A percentile compares a stretch with the other conserved stretches of the same genome.
phyloP scores from a whole-genome alignment of 768 basidiomycete genomes.

The Tephrocybe sp. region DNA sequence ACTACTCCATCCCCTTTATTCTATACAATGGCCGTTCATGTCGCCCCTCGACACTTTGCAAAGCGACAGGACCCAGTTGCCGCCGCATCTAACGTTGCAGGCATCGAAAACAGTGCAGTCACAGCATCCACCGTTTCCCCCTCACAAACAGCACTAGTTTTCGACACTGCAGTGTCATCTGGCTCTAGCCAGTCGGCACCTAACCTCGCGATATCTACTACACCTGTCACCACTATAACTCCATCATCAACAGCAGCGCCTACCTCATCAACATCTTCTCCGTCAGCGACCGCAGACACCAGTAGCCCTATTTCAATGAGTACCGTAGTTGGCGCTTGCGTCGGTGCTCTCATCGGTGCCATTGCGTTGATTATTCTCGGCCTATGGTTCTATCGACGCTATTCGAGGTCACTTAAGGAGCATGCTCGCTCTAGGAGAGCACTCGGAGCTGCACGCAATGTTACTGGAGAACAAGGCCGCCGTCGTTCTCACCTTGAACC shows the following conservation, averaged over 20 bases:
- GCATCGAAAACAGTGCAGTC: conserved; percentile 13
- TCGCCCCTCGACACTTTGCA: conserved; percentile 4
- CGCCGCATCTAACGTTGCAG: conserved; percentile 16
- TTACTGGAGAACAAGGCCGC: conserved; percentile 38
- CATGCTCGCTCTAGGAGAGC: conserved; percentile 26
- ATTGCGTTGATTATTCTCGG: conserved; percentile 50
- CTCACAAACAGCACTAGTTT: conserved; percentile 11
- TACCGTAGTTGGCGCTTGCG: conserved; percentile 63
- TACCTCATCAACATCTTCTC: conserved; percentile 13
- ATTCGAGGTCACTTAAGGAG: conserved; percentile 39
- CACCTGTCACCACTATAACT: conserved; percentile 10
- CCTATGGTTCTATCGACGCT: conserved; percentile 56
- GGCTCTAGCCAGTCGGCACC: background rate
- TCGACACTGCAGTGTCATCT: conserved; percentile 12
- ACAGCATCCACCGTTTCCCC: conserved; percentile 7
- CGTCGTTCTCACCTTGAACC: conserved; percentile 47
- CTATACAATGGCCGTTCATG: conserved; percentile 15
- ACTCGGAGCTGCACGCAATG: conserved; percentile 34
- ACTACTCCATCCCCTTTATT: background rate
- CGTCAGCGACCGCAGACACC: conserved; percentile 22
- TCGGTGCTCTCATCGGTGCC: conserved; percentile 60
- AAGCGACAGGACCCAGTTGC: conserved; percentile 13
- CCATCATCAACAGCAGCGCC: conserved; percentile 10
- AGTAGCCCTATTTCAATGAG: conserved; percentile 40
- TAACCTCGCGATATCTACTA: conserved; percentile 2